Evolutionary conservation across 805 yeast species (phyloP).

Genomic region (Candida sanyiensis): DNA sequence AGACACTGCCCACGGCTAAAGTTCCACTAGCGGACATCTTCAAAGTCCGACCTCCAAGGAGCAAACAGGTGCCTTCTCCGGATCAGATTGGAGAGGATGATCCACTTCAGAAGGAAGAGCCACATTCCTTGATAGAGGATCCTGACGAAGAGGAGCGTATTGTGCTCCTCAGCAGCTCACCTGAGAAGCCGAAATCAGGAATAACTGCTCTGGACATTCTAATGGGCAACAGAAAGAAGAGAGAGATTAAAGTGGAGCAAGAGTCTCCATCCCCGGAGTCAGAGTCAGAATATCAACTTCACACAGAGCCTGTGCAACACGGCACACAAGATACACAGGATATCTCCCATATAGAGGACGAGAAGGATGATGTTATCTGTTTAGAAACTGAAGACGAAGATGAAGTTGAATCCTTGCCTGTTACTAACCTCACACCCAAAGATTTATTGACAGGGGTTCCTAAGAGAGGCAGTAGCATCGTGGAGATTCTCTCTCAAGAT

Average conservation of each 20-base stretch:
- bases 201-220: conserved; percentile 17
- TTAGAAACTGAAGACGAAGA: background rate
- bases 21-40: too few species aligned
- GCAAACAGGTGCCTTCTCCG: too few species aligned
- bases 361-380: background rate
- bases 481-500: conserved; percentile 16
- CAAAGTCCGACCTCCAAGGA: too few species aligned
- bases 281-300: background rate
- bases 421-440: background rate
- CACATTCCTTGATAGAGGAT: too few species aligned
- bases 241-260: background rate
- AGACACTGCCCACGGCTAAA: too few species aligned
- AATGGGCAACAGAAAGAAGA: conserved; percentile 6
- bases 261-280: background rate
- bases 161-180: conserved; percentile 3
- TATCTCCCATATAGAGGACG: background rate
- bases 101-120: too few species aligned
- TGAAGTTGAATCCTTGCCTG: too few species aligned
- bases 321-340: background rate
- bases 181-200: conserved; percentile 8
- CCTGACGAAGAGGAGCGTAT: too few species aligned
- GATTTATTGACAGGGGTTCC: conserved; percentile 1
- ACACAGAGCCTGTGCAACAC: background rate
- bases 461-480: conserved; percentile 7
- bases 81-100: too few species aligned